A percentile compares a stretch with the other conserved stretches of the same genome.
These are phyloP conservation scores for Rutstroemia sp. DNA, from an alignment of 2,329 filamentous ascomycete genomes.

Conservation along the genomic window DNA sequence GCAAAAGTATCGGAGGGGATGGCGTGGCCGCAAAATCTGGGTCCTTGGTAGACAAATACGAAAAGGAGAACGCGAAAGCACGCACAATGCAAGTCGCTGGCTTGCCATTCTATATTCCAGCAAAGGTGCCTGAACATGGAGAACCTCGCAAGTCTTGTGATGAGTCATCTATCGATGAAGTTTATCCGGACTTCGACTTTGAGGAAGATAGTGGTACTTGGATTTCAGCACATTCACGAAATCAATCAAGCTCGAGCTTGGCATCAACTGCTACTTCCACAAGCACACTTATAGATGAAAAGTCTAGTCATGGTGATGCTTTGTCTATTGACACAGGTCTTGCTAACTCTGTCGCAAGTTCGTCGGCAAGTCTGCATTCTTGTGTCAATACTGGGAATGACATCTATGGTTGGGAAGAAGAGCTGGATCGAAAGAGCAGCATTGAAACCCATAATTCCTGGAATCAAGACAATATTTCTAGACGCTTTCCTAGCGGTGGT, in stretches of 20 bases:
- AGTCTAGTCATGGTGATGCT: conserved; percentile 12
- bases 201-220: conserved; percentile 22
- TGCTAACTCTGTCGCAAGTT: conserved; percentile 28
- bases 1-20: conserved; percentile 20
- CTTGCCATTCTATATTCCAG: conserved; percentile 25
- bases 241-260: conserved; percentile 22
- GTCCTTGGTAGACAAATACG: conserved; percentile 7
- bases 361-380: conserved; percentile 26
- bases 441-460: conserved; percentile 18
- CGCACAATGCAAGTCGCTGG: conserved; percentile 18
- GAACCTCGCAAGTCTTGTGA: conserved; percentile 12
- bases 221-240: conserved; percentile 23
- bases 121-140: conserved; percentile 25
- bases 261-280: conserved; percentile 19
- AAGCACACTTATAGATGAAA: conserved; percentile 20
- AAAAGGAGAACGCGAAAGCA: conserved; percentile 10
- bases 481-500: conserved; percentile 18
- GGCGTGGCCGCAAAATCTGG: conserved; percentile 28
- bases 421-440: conserved; percentile 32
- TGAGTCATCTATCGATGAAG: conserved; percentile 18
- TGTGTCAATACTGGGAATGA: conserved; percentile 31
- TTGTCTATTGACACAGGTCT: conserved; percentile 22
- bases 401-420: conserved; percentile 48
- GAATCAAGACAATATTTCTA: conserved; percentile 15
- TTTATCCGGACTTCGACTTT: conserved; percentile 24